phyloP scores from a whole-genome alignment of 768 basidiomycete species.

The Auricularia cornea region DNA sequence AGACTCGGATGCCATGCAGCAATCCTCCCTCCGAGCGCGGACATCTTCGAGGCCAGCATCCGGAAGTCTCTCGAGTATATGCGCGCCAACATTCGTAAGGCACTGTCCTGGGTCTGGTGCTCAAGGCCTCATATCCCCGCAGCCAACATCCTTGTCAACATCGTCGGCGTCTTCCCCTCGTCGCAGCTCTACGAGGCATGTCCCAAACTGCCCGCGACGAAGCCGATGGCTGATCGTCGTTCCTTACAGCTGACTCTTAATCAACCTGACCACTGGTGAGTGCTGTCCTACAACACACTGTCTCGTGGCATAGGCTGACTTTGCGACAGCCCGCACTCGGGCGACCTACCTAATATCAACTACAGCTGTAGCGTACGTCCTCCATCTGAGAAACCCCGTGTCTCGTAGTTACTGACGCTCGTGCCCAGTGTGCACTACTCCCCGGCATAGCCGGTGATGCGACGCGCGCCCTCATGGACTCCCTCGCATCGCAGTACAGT shows the following conservation, averaged over 20 bases:
- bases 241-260: conserved; percentile 2
- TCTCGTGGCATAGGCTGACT: background rate
- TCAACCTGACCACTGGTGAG: conserved; percentile 4
- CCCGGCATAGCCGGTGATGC: conserved; percentile 8
- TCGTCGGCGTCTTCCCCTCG: conserved; percentile 1
- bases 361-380: conserved; percentile 9
- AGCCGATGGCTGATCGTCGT: background rate
- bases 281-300: background rate
- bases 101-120: no score
- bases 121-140: background rate
- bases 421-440: conserved; percentile 7
- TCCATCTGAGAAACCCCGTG: background rate
- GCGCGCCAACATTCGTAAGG: conserved; percentile 6
- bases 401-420: background rate
- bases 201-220: no score
- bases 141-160: conserved; percentile 7
- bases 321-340: background rate
- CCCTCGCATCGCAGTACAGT: conserved; percentile 5
- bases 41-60: conserved; percentile 6
- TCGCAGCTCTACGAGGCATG: conserved; percentile 2
- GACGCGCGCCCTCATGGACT: conserved; percentile 8
- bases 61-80: no score
- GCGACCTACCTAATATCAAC: conserved; percentile 1
- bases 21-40: conserved; percentile 5
- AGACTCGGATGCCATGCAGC: no score